A percentile compares a stretch with the other conserved stretches of the same genome.
phyloP scores from a whole-genome alignment of 176 grass and related monocot genomes.

The Pharus latifolius region DNA sequence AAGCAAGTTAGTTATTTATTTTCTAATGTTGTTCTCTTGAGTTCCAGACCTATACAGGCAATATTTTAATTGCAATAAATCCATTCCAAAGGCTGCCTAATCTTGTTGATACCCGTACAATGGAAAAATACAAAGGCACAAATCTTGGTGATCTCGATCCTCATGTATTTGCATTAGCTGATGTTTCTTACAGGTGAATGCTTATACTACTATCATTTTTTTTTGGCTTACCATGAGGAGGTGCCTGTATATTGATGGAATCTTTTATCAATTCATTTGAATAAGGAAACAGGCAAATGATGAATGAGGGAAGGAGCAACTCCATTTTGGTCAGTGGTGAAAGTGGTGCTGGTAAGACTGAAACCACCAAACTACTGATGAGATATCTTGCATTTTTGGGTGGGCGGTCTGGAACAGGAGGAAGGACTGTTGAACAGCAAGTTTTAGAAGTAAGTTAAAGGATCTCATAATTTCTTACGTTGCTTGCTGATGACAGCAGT shows the following conservation, averaged over 20 bases:
- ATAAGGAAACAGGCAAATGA: slow-evolving; percentile 92
- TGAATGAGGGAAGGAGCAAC: slow-evolving; percentile 95
- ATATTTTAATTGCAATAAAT: slow-evolving; percentile 94
- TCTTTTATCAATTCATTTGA: slow-evolving; percentile 44
- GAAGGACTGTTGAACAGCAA: slow-evolving; percentile 92
- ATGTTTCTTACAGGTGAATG: slow-evolving; percentile 90
- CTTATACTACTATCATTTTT: slow-evolving; percentile 25
- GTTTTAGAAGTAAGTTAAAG: slow-evolving; percentile 79
- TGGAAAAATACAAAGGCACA: slow-evolving; percentile 91
- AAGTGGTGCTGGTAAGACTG: slow-evolving; percentile 99
- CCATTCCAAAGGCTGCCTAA: slow-evolving; percentile 92
- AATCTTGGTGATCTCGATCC: slow-evolving; percentile 71
- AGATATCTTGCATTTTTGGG: slow-evolving; percentile 93
- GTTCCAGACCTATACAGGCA: slow-evolving; percentile 83
- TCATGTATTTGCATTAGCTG: slow-evolving; percentile 90
- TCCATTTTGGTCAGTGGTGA: slow-evolving; percentile 97
- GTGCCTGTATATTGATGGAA: slow-evolving; percentile 27
- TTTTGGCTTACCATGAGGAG: slow-evolving; percentile 5
- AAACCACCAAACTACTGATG: slow-evolving; percentile 92
- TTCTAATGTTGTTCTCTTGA: slow-evolving; percentile 29
- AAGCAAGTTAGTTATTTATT: neutral
- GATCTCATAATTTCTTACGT: neutral
- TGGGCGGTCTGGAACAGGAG: slow-evolving; percentile 70
- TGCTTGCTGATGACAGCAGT: slow-evolving; percentile 5
- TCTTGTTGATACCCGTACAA: slow-evolving; percentile 56